Conservation (phyloP, 352 stramenopile species). For the Blastocystis sp. region DNA sequence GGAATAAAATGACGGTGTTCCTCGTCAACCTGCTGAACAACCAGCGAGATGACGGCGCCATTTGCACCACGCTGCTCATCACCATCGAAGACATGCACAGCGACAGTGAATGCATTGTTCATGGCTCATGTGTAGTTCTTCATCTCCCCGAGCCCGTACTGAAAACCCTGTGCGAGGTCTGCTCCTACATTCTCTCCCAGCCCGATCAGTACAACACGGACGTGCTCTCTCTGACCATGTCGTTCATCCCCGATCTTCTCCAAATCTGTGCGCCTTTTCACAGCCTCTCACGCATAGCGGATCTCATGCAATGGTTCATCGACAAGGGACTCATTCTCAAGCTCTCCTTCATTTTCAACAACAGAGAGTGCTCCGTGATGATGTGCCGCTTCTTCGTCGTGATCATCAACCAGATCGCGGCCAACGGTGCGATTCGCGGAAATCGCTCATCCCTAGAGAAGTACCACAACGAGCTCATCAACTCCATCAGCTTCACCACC, state of each 20-base stretch:
- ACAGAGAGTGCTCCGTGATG: slow-evolving; percentile 5
- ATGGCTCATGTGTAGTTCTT: slow-evolving; percentile 19
- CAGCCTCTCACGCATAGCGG: background rate
- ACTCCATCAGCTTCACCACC: background rate
- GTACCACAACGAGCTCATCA: slow-evolving; percentile 8
- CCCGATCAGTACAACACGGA: background rate
- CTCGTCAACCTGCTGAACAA: slow-evolving; percentile 12
- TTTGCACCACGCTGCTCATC: slow-evolving; percentile 23
- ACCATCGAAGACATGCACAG: background rate
- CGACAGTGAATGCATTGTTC: background rate
- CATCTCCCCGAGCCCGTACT: slow-evolving; percentile 1
- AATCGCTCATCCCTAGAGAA: slow-evolving; percentile 2
- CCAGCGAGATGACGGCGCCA: background rate
- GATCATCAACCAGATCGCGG: slow-evolving; percentile 54
- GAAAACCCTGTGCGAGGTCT: slow-evolving; percentile 13
- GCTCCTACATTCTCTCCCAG: slow-evolving; percentile 9
- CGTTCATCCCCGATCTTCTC: background rate
- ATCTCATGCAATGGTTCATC: slow-evolving; percentile 49
- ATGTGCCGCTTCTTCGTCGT: slow-evolving; percentile 64
- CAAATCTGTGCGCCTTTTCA: slow-evolving; percentile 10
- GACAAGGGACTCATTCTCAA: slow-evolving; percentile 28
- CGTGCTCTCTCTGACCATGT: slow-evolving; percentile 5
- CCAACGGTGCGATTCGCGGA: background rate
- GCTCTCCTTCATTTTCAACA: slow-evolving; percentile 21
- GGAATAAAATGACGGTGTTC: background rate